Conservation (phyloP, 345 rosid species). For the Brassica nigra region DNA sequence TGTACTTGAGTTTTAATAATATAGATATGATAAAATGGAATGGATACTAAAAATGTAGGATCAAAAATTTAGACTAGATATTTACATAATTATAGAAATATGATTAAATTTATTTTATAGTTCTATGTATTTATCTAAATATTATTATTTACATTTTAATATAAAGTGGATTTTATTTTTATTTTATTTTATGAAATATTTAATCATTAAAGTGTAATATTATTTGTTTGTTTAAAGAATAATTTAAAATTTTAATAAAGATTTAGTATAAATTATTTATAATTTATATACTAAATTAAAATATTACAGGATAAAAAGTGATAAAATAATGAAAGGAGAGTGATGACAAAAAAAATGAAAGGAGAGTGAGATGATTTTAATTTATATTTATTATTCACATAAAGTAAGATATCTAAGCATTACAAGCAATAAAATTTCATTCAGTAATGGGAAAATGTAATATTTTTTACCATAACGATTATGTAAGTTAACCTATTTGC, state of each 20-base stretch:
- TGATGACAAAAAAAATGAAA: neutral
- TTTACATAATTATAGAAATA: neutral
- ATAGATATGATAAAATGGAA: neutral
- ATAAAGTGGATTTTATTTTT: too few relatives aligned
- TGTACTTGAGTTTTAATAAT: too few relatives aligned
- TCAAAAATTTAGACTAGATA: neutral
- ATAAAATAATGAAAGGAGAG: neutral
- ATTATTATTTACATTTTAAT: too few relatives aligned
- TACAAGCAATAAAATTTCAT: neutral
- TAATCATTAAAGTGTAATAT: neutral
- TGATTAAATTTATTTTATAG: neutral
- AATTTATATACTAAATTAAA: neutral
- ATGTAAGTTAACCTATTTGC: neutral
- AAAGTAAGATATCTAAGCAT: neutral
- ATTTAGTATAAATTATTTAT: neutral
- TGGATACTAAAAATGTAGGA: neutral
- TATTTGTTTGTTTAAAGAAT: neutral
- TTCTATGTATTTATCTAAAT: too few relatives aligned
- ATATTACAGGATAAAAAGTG: neutral
- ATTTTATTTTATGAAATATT: neutral
- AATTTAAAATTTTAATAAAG: neutral
- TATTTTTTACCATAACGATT: neutral
- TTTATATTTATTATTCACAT: neutral
- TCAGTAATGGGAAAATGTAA: neutral
- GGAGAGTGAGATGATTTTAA: neutral